A percentile compares a stretch with the other conserved stretches of the same genome.
Conservation (phyloP, 805 yeast species). For the Osmozyma mogii region DNA sequence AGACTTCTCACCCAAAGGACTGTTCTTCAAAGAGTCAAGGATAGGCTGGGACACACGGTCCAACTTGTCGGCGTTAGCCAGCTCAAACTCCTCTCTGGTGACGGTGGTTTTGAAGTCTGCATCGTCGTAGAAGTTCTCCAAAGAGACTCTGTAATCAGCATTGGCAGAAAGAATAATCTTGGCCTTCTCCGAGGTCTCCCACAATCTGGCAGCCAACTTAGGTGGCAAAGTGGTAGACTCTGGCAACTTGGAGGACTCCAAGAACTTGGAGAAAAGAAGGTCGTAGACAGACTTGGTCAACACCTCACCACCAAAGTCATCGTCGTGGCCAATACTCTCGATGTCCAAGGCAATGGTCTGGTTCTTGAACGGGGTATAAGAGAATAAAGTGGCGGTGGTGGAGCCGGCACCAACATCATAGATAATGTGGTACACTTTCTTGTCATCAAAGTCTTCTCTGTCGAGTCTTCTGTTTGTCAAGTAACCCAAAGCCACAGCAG, state of each 20-base stretch:
- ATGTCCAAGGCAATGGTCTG: constrained; percentile 45
- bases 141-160: constrained; percentile 62
- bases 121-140: constrained; percentile 71
- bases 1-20: constrained; percentile 15
- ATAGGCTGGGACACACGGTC: constrained; percentile 49
- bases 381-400: constrained; percentile 77
- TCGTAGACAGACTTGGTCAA: constrained; percentile 62
- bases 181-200: constrained; percentile 83
- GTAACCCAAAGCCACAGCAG: constrained; percentile 83
- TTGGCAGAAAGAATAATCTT: constrained; percentile 85
- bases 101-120: constrained; percentile 61
- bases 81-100: constrained; percentile 80
- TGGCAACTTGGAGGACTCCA: constrained; percentile 32
- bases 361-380: constrained; percentile 41
- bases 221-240: constrained; percentile 38
- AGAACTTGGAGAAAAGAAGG: constrained; percentile 52
- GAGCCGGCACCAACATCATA: constrained; percentile 94
- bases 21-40: constrained; percentile 36
- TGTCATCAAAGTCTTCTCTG: constrained; percentile 24
- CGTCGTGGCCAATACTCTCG: constrained; percentile 65
- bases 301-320: constrained; percentile 65
- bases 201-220: constrained; percentile 57
- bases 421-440: constrained; percentile 54
- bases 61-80: constrained; percentile 35
- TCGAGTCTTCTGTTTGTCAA: constrained; percentile 45